Conservation (phyloP, 169 alveolate genomes). For the Perkinsus marinus region DNA sequence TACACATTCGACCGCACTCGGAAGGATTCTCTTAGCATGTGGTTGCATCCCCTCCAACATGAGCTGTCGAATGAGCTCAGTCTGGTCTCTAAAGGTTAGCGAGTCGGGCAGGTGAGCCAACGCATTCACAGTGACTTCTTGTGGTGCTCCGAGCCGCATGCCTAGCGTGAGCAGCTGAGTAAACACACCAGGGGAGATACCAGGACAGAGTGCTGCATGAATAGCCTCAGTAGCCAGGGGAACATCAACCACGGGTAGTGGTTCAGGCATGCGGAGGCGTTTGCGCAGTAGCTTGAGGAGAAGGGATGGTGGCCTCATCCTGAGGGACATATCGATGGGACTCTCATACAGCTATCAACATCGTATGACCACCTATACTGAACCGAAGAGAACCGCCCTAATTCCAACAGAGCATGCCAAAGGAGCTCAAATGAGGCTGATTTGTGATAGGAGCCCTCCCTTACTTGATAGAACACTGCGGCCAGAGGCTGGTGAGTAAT, state of each 20-base stretch:
- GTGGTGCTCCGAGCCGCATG: not conserved
- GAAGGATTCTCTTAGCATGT: not conserved
- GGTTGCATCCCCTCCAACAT: not conserved
- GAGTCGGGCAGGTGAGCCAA: not conserved
- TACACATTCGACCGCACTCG: not conserved
- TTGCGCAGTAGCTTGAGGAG: not conserved
- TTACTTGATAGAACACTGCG: not conserved
- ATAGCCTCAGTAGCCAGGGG: not conserved
- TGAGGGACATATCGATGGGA: no score
- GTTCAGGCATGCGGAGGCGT: not conserved
- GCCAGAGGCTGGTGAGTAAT: not conserved
- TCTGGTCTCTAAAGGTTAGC: not conserved
- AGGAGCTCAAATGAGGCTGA: no score
- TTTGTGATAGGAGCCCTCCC: no score
- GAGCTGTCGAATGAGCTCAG: not conserved
- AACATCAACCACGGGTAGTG: not conserved
- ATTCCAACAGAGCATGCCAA: no score
- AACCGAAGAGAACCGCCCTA: no score
- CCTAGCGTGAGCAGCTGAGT: not conserved
- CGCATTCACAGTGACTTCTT: not conserved
- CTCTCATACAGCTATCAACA: not conserved
- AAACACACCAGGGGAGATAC: not conserved
- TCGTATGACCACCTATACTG: no score
- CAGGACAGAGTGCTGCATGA: not conserved
- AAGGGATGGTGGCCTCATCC: not conserved